Percentiles rank a stretch among this genome's conserved stretches.
Conservation (phyloP, 352 stramenopile species). For the Halophytophthora batemanensis region DNA sequence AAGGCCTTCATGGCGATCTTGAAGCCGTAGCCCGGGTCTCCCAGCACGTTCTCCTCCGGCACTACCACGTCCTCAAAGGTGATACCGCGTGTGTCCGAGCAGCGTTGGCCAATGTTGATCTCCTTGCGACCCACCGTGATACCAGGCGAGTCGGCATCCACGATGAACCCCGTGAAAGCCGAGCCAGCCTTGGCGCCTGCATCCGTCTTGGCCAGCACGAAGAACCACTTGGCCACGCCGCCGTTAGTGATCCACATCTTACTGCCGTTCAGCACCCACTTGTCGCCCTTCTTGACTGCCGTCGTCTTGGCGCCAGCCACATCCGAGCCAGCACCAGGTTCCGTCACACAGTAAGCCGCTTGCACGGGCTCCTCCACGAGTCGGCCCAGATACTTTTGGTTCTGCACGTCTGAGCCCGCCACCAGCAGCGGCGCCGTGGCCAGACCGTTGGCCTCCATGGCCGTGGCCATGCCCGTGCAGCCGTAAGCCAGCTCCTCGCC, state of each 20-base stretch:
- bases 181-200: constrained; percentile 55
- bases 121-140: constrained; percentile 89
- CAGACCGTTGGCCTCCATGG: constrained; percentile 88
- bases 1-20: constrained; percentile 93
- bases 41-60: constrained; percentile 85
- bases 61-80: constrained; percentile 91
- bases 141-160: constrained; percentile 82
- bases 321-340: constrained; percentile 87
- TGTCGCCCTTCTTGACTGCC: constrained; percentile 91
- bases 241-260: constrained; percentile 96
- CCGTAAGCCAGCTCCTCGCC: constrained; percentile 89
- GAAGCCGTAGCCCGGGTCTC: constrained; percentile 85
- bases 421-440: constrained; percentile 83
- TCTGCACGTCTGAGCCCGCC: constrained; percentile 75
- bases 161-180: constrained; percentile 90
- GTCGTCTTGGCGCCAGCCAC: constrained; percentile 88
- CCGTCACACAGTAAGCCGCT: constrained; percentile 89
- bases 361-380: constrained; percentile 81
- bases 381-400: constrained; percentile 84
- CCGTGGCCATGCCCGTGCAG: constrained; percentile 90
- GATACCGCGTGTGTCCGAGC: constrained; percentile 87
- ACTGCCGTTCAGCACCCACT: constrained; percentile 91
- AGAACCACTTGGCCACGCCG: constrained; percentile 88
- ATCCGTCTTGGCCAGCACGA: constrained; percentile 91
- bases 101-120: constrained; percentile 91